Conservation (phyloP, 352 stramenopile genomes). For the Phytophthora pluvialis region DNA sequence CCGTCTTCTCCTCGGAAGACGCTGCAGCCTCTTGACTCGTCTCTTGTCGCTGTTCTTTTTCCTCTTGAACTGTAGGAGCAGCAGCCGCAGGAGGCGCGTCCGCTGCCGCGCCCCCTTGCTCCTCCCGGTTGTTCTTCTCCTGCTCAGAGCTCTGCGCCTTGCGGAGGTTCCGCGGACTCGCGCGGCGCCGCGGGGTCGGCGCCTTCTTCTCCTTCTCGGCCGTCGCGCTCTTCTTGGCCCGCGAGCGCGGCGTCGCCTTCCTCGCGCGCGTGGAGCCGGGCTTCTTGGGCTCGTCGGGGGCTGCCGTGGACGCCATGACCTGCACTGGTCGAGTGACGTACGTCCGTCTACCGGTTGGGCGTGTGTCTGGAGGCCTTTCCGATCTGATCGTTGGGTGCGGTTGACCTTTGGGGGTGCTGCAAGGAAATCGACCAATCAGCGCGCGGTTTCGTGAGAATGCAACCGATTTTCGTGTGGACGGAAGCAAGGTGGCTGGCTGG, state of each 20-base stretch:
- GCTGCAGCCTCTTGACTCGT: background rate
- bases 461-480: background rate
- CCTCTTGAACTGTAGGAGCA: constrained; percentile 1
- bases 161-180: constrained; percentile 23
- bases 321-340: constrained; percentile 1
- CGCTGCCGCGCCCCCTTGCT: background rate
- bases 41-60: constrained; percentile 4
- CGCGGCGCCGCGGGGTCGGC: constrained; percentile 35
- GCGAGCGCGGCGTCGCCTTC: constrained; percentile 24
- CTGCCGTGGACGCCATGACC: constrained; percentile 15
- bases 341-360: constrained; percentile 2
- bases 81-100: background rate
- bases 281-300: constrained; percentile 13
- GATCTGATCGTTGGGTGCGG: constrained; percentile 26
- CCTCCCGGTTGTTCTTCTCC: constrained; percentile 17
- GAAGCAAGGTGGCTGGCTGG: no score
- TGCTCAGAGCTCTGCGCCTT: constrained; percentile 23
- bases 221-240: constrained; percentile 23
- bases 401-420: constrained; percentile 19
- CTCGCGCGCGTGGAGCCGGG: constrained; percentile 13
- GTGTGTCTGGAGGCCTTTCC: constrained; percentile 18
- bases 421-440: constrained; percentile 32
- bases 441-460: background rate
- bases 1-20: constrained; percentile 4
- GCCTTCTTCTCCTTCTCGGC: constrained; percentile 36